Percentiles rank a stretch among this genome's conserved stretches.
phyloP scores from a whole-genome alignment of 768 basidiomycete species.

The Coprinopsis cinerea region DNA sequence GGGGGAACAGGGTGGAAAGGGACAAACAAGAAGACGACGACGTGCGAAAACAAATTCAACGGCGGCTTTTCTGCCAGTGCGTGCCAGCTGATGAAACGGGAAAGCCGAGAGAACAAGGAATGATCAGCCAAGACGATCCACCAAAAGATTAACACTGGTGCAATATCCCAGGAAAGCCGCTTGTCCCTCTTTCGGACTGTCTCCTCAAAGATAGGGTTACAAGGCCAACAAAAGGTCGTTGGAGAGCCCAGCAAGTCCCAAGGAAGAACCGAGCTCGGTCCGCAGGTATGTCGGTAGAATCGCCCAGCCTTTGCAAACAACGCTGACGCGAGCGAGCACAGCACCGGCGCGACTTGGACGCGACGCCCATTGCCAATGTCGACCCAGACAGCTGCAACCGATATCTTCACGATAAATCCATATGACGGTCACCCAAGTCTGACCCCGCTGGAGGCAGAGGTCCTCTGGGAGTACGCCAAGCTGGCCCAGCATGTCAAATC shows the following conservation, averaged over 20 bases:
- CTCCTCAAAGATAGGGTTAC: too few species aligned
- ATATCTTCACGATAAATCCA: conserved; percentile 58
- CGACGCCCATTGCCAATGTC: conserved; percentile 3
- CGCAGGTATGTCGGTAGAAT: too few species aligned
- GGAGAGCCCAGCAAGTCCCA: too few species aligned
- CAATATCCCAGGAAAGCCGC: too few species aligned
- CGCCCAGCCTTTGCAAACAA: too few species aligned
- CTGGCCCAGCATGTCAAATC: conserved; percentile 73
- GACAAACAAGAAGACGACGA: background rate
- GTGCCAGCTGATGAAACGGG: background rate
- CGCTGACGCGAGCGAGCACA: too few species aligned
- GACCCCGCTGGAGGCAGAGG: conserved; percentile 63
- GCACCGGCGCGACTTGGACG: too few species aligned
- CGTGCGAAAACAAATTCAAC: background rate
- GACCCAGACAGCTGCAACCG: conserved; percentile 13
- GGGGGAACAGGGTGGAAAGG: background rate
- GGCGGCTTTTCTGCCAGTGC: background rate
- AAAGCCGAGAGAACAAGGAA: background rate
- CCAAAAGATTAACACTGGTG: too few species aligned
- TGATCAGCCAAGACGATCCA: too few species aligned
- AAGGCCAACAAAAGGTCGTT: too few species aligned
- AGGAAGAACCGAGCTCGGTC: too few species aligned
- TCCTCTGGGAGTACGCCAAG: conserved; percentile 92
- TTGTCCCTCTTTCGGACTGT: too few species aligned
- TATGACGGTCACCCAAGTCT: conserved; percentile 68